Conservation (phyloP, 768 basidiomycete genomes). For the Boletellus sp. region DNA sequence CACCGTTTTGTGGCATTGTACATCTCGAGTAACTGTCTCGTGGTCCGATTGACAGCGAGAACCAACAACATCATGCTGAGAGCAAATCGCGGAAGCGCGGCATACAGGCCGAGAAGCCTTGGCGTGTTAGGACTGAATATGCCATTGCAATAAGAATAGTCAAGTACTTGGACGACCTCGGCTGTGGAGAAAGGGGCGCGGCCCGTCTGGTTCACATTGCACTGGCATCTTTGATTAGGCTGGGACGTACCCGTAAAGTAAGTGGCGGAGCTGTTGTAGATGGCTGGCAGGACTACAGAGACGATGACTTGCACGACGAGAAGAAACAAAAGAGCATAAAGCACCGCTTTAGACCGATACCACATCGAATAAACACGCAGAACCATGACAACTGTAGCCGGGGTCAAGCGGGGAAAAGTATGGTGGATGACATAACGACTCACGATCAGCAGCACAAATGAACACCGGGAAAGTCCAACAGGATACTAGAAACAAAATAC, state of each 20-base stretch:
- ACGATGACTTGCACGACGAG: background rate
- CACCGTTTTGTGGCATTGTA: slow-evolving; percentile 7
- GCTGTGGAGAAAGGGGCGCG: background rate
- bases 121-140: background rate
- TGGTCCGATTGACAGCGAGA: background rate
- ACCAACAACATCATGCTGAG: background rate
- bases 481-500: background rate
- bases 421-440: background rate
- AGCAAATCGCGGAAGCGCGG: background rate
- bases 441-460: slow-evolving; percentile 1
- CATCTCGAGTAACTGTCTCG: background rate
- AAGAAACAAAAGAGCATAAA: background rate
- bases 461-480: background rate
- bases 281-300: background rate
- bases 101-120: background rate
- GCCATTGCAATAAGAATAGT: background rate
- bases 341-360: background rate
- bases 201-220: too few relatives aligned
- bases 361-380: slow-evolving; percentile 11
- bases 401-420: background rate
- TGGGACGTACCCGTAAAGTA: background rate
- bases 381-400: slow-evolving; percentile 7
- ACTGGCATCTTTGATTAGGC: too few relatives aligned
- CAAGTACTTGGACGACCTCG: background rate
- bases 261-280: background rate